Evolutionary conservation across 129 eudicot genomes (phyloP).

Genomic region (Chrysanthemum seticuspe): DNA sequence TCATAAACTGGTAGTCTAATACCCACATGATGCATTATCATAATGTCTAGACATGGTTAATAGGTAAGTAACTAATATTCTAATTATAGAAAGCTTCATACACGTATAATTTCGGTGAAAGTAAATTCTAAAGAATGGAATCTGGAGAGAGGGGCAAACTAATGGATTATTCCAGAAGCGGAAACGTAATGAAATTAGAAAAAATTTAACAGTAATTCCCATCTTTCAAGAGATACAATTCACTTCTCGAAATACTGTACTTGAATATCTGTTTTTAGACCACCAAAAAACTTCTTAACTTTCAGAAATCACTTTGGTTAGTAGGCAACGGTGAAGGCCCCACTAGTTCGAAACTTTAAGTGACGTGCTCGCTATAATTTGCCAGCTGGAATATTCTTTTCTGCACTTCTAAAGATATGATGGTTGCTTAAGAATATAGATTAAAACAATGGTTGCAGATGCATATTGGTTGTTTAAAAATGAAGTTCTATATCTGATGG

Average conservation of each 20-base stretch:
- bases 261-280: not conserved
- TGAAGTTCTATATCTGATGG: not conserved
- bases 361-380: too few species aligned
- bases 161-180: not conserved
- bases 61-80: not conserved
- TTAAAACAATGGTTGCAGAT: not conserved
- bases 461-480: conserved; percentile 2
- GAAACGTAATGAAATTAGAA: not conserved
- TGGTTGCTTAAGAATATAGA: not conserved
- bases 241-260: not conserved
- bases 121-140: too few species aligned
- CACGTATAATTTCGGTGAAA: too few species aligned
- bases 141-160: not conserved
- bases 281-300: not conserved
- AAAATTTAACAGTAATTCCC: not conserved
- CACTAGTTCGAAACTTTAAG: too few species aligned
- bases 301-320: not conserved
- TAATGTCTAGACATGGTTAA: conserved; percentile 8
- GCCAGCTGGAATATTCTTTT: too few species aligned
- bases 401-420: too few species aligned
- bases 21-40: conserved; percentile 17
- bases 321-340: too few species aligned
- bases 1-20: not conserved
- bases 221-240: not conserved
- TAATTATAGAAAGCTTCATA: too few species aligned